Conservation (phyloP, 2,329 filamentous ascomycete genomes). For the Xylariaceae sp. region DNA sequence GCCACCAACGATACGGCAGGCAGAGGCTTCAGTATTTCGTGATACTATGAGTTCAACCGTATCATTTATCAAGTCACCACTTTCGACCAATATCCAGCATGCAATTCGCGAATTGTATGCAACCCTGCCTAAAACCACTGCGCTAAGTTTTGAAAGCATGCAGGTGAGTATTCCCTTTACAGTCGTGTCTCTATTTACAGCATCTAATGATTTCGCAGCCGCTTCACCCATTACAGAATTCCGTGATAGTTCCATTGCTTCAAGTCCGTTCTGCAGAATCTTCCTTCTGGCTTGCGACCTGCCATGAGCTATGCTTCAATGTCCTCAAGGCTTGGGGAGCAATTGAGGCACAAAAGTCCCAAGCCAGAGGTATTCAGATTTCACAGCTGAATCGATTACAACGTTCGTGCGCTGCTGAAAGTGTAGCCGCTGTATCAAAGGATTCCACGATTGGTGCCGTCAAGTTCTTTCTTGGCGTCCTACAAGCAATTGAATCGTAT, state of each 20-base stretch:
- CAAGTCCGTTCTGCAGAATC: slow-evolving; percentile 39
- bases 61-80: slow-evolving; percentile 35
- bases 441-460: slow-evolving; percentile 62
- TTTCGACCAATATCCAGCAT: slow-evolving; percentile 37
- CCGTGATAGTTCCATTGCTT: slow-evolving; percentile 52
- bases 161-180: slow-evolving; percentile 46
- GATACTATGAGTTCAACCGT: slow-evolving; percentile 18
- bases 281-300: slow-evolving; percentile 53
- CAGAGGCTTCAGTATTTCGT: slow-evolving; percentile 1
- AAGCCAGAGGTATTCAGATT: slow-evolving; percentile 51
- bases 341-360: slow-evolving; percentile 46
- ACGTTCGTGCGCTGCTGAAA: slow-evolving; percentile 57
- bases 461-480: slow-evolving; percentile 51
- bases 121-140: slow-evolving; percentile 33
- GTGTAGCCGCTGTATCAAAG: slow-evolving; percentile 59
- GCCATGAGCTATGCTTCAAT: slow-evolving; percentile 54
- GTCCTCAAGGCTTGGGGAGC: slow-evolving; percentile 46
- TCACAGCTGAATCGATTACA: slow-evolving; percentile 63
- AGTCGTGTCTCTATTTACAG: slow-evolving; percentile 20
- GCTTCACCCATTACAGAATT: slow-evolving; percentile 63
- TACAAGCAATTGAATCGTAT: slow-evolving; percentile 48
- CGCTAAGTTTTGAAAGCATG: slow-evolving; percentile 40
- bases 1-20: neutral
- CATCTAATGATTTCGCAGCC: slow-evolving; percentile 55
- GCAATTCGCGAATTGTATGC: slow-evolving; percentile 43